A percentile compares a stretch with the other conserved stretches of the same genome.
Evolutionary conservation across 2,329 filamentous ascomycete genomes (phyloP).

Genomic region (Falciphora oryzae): DNA sequence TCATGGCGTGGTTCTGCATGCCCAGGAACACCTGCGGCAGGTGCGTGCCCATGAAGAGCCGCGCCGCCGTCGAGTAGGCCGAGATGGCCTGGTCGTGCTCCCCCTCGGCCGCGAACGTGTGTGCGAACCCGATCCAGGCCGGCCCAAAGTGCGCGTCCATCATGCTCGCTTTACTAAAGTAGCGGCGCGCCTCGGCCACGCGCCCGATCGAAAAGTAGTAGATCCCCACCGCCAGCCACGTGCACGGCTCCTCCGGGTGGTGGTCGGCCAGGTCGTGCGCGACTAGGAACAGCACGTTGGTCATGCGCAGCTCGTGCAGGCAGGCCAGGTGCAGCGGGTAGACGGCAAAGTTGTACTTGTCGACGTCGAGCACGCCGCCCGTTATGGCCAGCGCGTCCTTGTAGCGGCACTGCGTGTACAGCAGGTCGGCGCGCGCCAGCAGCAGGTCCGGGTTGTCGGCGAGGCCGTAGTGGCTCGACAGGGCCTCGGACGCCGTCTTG

Average conservation of each 20-base stretch:
- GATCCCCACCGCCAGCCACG: slow-evolving; percentile 89
- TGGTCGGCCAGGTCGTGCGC: slow-evolving; percentile 89
- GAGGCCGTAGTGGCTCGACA: slow-evolving; percentile 91
- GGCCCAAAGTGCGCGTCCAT: slow-evolving; percentile 97
- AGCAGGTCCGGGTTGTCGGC: slow-evolving; percentile 82
- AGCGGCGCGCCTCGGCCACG: slow-evolving; percentile 83
- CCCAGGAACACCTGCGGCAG: slow-evolving; percentile 92
- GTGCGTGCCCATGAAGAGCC: slow-evolving; percentile 94
- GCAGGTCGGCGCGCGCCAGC: slow-evolving; percentile 79
- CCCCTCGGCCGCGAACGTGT: slow-evolving; percentile 95
- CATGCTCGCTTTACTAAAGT: slow-evolving; percentile 95
- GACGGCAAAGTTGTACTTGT: slow-evolving; percentile 83
- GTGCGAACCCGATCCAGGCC: slow-evolving; percentile 97
- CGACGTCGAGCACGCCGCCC: slow-evolving; percentile 70
- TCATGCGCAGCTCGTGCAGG: slow-evolving; percentile 79
- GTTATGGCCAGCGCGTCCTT: slow-evolving; percentile 81
- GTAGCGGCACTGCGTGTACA: slow-evolving; percentile 94
- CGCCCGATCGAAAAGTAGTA: slow-evolving; percentile 90
- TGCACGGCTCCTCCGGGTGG: slow-evolving; percentile 83
- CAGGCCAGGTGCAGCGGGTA: slow-evolving; percentile 91
- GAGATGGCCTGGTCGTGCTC: slow-evolving; percentile 98
- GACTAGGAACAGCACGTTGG: slow-evolving; percentile 84
- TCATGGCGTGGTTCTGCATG: slow-evolving; percentile 96
- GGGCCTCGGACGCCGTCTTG: slow-evolving; percentile 77
- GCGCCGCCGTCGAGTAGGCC: slow-evolving; percentile 90